Base-by-base conservation (phyloP, 139 green algal species). In the Nannochloris sp. region DNA sequence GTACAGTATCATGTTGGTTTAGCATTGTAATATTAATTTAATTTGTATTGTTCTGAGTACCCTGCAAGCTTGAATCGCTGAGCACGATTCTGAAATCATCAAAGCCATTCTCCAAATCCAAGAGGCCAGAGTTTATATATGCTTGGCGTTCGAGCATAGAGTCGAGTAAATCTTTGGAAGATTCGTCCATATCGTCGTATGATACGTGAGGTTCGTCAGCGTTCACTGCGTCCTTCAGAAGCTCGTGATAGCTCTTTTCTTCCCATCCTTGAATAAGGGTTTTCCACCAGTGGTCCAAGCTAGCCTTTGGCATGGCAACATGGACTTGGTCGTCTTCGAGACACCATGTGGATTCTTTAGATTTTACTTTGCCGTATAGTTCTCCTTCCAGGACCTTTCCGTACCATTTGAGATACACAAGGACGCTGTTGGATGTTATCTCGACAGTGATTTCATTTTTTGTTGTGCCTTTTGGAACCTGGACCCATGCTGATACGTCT, bases 61-160 rank as follows among this genome's bases (percentile, higher is more conserved):
- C 50, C 26, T 30, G 20, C 28, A 88, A 50, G 26, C 66, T 85
- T 57, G 61, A 69, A 56, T 91, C 82, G 0, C 85, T 76, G 1
- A 91, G 29, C 20, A 87, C 84, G 10, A 89, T 55, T 36, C 85
- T 70, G 70, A 91, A 91, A 74, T 91, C 85, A 59, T 91, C 85
- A 67, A 91, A 90, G 13, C 58, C 61, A 31, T 59, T 59, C 59
- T 91, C 84, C 25, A 83, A 63, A 58, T 64, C 64, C 5, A 64
- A 33, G 31, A 70, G 6, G 4, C 49, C 63, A 28, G 46, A 40
- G 82, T 57, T 51, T 48, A 76, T 68, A 51, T 63, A 63, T 13
- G 57, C 67, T 60, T 89, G 79, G 30, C 80, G 53, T 74, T 89
- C 79, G 16, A 63, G 29, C 23, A 89, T 65, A 11, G 77, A 71